Evolutionary conservation across 352 stramenopile genomes (phyloP).

Genomic region (Globisporangium recalcitrans): DNA sequence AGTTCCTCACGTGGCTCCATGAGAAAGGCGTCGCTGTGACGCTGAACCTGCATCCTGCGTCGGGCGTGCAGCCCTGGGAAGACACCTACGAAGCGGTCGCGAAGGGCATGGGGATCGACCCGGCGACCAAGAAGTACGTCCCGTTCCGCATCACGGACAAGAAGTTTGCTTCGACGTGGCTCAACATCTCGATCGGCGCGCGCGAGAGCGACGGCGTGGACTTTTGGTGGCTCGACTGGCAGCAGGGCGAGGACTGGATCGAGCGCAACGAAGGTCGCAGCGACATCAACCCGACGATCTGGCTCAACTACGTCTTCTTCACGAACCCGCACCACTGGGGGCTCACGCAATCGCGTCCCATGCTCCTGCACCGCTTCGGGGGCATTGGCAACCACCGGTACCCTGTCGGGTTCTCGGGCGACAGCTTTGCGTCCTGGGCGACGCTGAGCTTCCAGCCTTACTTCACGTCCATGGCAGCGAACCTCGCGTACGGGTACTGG

Average conservation of each 20-base stretch:
- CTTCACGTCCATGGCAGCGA: conserved; percentile 41
- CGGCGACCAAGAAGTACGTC: conserved; percentile 23
- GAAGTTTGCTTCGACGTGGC: conserved; percentile 24
- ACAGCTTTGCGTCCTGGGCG: conserved; percentile 33
- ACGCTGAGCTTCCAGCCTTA: conserved; percentile 38
- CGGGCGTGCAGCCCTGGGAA: conserved; percentile 41
- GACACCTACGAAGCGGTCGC: conserved; percentile 27
- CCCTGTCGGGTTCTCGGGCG: conserved; percentile 45
- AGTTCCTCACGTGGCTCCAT: conserved; percentile 32
- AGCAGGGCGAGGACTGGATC: conserved; percentile 45
- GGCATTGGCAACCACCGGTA: conserved; percentile 53
- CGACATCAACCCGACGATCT: conserved; percentile 44
- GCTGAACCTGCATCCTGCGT: conserved; percentile 46
- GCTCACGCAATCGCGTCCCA: conserved; percentile 17
- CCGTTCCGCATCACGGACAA: conserved; percentile 35
- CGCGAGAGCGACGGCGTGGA: conserved; percentile 31
- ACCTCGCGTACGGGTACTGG: conserved; percentile 46
- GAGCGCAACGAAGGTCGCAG: conserved; percentile 18
- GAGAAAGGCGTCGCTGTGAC: conserved; percentile 27
- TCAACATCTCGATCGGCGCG: conserved; percentile 23
- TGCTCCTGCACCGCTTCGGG: conserved; percentile 43
- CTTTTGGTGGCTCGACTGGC: conserved; percentile 65
- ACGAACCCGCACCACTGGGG: conserved; percentile 33
- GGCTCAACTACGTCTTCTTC: conserved; percentile 42
- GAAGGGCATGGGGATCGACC: conserved; percentile 30